phyloP scores from a whole-genome alignment of 345 rosid genomes.

The Salix koriyanagi region DNA sequence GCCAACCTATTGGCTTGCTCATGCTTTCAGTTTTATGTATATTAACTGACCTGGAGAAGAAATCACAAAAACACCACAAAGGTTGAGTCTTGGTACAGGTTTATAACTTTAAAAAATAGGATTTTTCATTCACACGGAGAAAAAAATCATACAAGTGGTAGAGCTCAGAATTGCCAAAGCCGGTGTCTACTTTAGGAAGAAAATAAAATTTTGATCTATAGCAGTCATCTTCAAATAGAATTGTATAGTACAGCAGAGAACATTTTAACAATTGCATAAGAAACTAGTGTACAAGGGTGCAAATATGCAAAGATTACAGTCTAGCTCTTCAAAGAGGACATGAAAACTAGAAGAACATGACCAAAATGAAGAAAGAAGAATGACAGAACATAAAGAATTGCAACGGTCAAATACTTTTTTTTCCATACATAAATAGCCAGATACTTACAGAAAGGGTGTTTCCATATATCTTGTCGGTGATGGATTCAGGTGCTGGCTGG shows the following conservation, averaged over 20 bases:
- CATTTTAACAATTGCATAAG: neutral
- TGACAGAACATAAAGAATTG: neutral
- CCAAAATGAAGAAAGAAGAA: slow-evolving; percentile 2
- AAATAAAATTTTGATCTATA: neutral
- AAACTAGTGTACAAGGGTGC: neutral
- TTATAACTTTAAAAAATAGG: neutral
- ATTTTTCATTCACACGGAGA: neutral
- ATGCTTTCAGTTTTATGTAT: neutral
- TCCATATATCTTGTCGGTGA: slow-evolving; percentile 92
- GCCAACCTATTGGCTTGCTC: neutral
- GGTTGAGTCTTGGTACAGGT: neutral
- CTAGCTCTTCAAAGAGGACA: neutral
- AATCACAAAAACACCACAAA: neutral
- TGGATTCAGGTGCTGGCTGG: slow-evolving; percentile 90
- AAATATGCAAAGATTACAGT: neutral
- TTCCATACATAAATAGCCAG: neutral
- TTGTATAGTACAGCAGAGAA: neutral
- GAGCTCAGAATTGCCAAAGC: neutral
- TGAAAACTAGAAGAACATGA: neutral
- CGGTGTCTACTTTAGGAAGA: neutral
- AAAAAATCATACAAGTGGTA: neutral
- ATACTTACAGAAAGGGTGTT: slow-evolving; percentile 89
- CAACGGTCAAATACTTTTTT: neutral
- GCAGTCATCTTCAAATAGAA: too few species aligned
- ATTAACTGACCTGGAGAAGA: neutral